These are phyloP conservation scores for Eucalyptus erythrocorys DNA, from an alignment of 345 rosid species.

Conservation along the genomic window DNA sequence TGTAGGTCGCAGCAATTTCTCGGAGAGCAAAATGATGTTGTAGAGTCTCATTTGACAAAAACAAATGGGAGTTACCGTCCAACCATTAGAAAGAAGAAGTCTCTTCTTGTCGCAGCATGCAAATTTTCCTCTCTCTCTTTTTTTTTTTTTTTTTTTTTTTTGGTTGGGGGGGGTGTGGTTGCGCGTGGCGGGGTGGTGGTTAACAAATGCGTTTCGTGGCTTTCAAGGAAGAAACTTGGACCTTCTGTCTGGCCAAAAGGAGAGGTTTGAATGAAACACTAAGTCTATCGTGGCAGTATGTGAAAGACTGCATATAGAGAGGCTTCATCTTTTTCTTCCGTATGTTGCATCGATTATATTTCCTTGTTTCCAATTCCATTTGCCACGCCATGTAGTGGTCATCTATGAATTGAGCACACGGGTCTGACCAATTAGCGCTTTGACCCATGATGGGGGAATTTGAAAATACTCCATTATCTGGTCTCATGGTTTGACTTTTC, in stretches of 20 bases:
- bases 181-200: no score
- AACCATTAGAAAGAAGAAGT: background rate
- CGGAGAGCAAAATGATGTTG: background rate
- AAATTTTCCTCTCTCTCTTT: background rate
- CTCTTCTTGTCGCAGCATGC: background rate
- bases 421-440: background rate
- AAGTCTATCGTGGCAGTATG: background rate
- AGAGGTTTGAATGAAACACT: background rate
- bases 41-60: background rate
- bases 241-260: background rate
- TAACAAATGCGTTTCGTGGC: background rate
- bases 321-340: background rate
- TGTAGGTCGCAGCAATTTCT: background rate
- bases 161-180: no score
- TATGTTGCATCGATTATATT: background rate
- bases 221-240: background rate
- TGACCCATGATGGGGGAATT: background rate
- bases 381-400: background rate
- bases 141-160: background rate
- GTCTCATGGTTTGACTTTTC: background rate
- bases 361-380: background rate
- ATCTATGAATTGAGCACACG: background rate
- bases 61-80: background rate
- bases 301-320: background rate
- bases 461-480: background rate